Conservation (phyloP, 495 filamentous ascomycete species). For the Tuber brumale region DNA sequence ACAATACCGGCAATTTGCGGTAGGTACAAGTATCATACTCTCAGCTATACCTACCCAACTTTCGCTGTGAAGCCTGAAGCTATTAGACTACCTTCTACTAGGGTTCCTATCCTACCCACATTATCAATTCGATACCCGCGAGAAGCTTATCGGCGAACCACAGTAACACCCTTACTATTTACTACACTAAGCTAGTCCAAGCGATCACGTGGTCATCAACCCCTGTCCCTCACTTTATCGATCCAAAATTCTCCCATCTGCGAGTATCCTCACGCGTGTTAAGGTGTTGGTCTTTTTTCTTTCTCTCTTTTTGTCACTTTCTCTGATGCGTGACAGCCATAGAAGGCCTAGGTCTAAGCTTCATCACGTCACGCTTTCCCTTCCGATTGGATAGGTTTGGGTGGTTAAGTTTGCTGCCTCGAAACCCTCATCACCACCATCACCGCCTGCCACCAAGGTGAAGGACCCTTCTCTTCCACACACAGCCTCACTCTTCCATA, state of each 20-base stretch:
- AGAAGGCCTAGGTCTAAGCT: slow-evolving; percentile 10
- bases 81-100: not conserved
- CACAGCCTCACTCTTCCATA: not conserved
- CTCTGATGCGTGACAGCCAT: not conserved
- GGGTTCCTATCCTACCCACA: not conserved
- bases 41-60: not conserved
- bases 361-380: slow-evolving; percentile 29
- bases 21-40: no score
- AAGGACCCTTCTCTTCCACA: not conserved
- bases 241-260: not conserved
- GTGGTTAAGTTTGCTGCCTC: not conserved
- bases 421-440: not conserved
- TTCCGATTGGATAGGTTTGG: not conserved
- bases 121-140: not conserved
- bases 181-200: not conserved
- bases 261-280: not conserved
- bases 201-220: not conserved
- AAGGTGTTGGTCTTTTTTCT: not conserved
- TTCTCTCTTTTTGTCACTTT: not conserved
- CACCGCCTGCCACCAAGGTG: not conserved
- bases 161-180: not conserved
- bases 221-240: not conserved
- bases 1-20: not conserved
- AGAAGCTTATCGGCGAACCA: not conserved
- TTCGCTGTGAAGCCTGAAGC: not conserved